Evolutionary conservation across 2,329 filamentous ascomycete species (phyloP).

Genomic region (Thielaviopsis euricoi): DNA sequence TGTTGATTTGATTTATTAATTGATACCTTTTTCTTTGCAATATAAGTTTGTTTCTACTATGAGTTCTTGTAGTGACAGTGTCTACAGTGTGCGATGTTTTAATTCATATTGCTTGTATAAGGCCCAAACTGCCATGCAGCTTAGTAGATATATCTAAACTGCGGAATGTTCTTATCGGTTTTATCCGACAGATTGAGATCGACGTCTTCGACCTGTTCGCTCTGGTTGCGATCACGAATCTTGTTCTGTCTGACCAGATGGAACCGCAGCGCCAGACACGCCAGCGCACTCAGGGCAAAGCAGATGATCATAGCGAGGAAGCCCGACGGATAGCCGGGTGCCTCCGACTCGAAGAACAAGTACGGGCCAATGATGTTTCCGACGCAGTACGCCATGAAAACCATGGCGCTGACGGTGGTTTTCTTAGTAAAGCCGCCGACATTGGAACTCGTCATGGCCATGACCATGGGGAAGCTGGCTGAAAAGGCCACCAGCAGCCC

Average conservation of each 20-base stretch:
- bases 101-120: not conserved
- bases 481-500: conserved; percentile 39
- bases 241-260: conserved; percentile 35
- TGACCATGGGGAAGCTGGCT: conserved; percentile 24
- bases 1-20: not conserved
- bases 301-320: conserved; percentile 46
- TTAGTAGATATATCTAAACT: conserved; percentile 34
- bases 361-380: conserved; percentile 47
- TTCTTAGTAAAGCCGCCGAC: conserved; percentile 49
- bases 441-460: conserved; percentile 42
- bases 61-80: too few relatives aligned
- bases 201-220: not conserved
- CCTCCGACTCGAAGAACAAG: conserved; percentile 39
- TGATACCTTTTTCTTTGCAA: not conserved
- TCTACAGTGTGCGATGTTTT: not conserved
- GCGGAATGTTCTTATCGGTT: conserved; percentile 37
- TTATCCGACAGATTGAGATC: conserved; percentile 23
- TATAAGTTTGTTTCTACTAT: not conserved
- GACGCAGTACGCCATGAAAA: conserved; percentile 42
- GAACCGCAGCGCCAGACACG: conserved; percentile 27
- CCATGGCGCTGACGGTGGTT: conserved; percentile 36
- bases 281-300: conserved; percentile 32
- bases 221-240: conserved; percentile 26
- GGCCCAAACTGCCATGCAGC: not conserved
- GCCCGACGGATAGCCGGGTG: conserved; percentile 42